Base-by-base conservation (phyloP, 768 basidiomycete genomes). In the Mycena albidolilacea region DNA sequence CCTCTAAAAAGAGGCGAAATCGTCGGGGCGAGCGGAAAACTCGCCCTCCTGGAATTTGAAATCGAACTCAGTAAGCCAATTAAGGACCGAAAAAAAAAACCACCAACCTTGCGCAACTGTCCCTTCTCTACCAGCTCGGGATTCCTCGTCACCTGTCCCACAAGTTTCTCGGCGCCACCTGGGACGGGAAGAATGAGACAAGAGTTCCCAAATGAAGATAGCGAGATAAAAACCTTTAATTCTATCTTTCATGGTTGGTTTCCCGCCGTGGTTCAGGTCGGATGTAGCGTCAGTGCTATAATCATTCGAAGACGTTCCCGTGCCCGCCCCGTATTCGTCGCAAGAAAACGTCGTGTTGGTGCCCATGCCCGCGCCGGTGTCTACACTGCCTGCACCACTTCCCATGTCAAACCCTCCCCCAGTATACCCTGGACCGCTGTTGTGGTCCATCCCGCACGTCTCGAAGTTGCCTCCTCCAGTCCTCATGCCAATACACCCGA, bases 161-260 rank as follows among this genome's bases (percentile, higher is more conserved):
- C 67, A 2, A 77, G 43, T 11, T 77, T 77, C 72, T 81, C 80
- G 3, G 75, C 71, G 35, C 77, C 77, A 19, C 79, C 79, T 80
- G n/a, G 17, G 14, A 46, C 15, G 7, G 0, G 4, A 2, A 14
- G 46, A 46, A 10, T 9, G 46, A 46, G 46, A 46, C 46, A 46
- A 38, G 4, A 15, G 30, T 38, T n/a, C 46, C 46, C 46, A 46
- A 46, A 46, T 46, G 46, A 46, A 38, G 38, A 5, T 17, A 2
- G 21, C 6, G 19, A 15, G 8, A 12, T 19, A 9, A 23, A 46
- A 62, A 78, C 79, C 79, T 43, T 72, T 72, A 48, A 81, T 73
- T 46, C 78, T 80, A 12, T 80, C 80, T 2, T 76, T 75, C 64
- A 78, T 71, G 14, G 58, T 48, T 0, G 76, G 64, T 57, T 77